Base-by-base conservation (phyloP, 148 eudicot species). In the Limonium bicolor region DNA sequence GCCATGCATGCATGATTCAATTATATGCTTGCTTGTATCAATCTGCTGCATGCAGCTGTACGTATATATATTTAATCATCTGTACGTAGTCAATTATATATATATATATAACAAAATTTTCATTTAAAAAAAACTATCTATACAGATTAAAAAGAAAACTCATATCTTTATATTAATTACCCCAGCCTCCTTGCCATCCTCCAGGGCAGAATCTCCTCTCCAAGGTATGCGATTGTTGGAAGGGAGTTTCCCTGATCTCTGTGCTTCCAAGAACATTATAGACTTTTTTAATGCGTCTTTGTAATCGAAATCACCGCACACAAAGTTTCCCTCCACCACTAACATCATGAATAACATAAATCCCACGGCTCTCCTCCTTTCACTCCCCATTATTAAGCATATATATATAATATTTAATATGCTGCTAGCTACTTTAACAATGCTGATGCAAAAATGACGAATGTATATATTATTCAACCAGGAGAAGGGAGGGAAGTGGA, bases 131-230 rank as follows among this genome's bases (percentile, higher is more conserved):
- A 16, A 20, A 13, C 9, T 25, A 29, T 6, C 11, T 14, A 25
- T 28, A 19, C 46, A 23, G 20, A 2, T 4, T 7, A 30, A 15
- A 20, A 34, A 36, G 16, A 41, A 20, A 55, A 7, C 36, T 20
- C 12, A 16, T 2, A 35, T 27, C 13, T 31, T 27, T 32, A 35
- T 16, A 16, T 2, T 22, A 26, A 14, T 25, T 34, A 86, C 96
- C 52, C 67, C 59, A 15, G 52, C 96, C 27, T 59, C 67, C 51
- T 76, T 70, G 35, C 96, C 96, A 62, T 86, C 96, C 0, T 66
- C 39, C 50, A 86, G 84, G 46, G 55, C 96, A 40, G 96, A 86
- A 68, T 86, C 96, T 20, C 96, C 93, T 28, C 93, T 70, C 96
- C 96, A 86, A 4, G 73, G 43, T 23, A 67, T 60, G 45, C 82